phyloP scores from a whole-genome alignment of 2,329 filamentous ascomycete species.

The Dichotomopilus funicola region DNA sequence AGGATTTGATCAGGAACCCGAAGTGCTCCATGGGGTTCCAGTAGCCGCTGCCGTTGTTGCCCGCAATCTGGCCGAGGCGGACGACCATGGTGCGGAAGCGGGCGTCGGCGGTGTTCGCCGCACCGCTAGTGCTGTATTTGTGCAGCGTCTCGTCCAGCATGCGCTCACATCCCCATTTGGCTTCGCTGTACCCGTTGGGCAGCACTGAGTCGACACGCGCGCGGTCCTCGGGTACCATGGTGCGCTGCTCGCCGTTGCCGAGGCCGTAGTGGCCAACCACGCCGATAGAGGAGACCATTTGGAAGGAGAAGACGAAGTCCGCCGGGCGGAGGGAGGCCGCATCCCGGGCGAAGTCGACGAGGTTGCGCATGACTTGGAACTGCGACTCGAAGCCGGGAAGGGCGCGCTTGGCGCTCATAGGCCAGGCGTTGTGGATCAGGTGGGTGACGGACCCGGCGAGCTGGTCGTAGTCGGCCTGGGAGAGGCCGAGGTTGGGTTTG shows the following conservation, averaged over 20 bases:
- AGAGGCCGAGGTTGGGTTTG: constrained; percentile 38
- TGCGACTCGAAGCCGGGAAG: constrained; percentile 37
- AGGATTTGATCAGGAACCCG: constrained; percentile 42
- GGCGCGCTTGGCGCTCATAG: constrained; percentile 38
- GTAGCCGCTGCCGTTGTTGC: constrained; percentile 40
- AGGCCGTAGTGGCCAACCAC: constrained; percentile 28
- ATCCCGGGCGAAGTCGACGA: constrained; percentile 36
- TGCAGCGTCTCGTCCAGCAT: constrained; percentile 44
- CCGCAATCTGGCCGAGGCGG: constrained; percentile 47
- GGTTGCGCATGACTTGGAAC: constrained; percentile 40
- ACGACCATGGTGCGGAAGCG: constrained; percentile 38
- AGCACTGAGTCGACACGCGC: constrained; percentile 35
- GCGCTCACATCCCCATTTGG: constrained; percentile 44
- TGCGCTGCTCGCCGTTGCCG: constrained; percentile 13
- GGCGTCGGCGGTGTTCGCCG: constrained; percentile 19
- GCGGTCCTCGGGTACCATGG: constrained; percentile 37
- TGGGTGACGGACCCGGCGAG: constrained; percentile 38
- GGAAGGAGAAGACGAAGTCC: constrained; percentile 28
- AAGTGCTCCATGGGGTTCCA: constrained; percentile 51
- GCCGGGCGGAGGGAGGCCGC: neutral
- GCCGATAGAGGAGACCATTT: constrained; percentile 39
- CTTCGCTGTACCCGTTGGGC: constrained; percentile 44
- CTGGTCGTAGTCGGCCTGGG: constrained; percentile 30
- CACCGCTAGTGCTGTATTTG: constrained; percentile 19
- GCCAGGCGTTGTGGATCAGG: constrained; percentile 47